Evolutionary conservation across 805 yeast genomes (phyloP), one percentile per base, ranked within the genome.

Genomic region (Candida easanensis): DNA sequence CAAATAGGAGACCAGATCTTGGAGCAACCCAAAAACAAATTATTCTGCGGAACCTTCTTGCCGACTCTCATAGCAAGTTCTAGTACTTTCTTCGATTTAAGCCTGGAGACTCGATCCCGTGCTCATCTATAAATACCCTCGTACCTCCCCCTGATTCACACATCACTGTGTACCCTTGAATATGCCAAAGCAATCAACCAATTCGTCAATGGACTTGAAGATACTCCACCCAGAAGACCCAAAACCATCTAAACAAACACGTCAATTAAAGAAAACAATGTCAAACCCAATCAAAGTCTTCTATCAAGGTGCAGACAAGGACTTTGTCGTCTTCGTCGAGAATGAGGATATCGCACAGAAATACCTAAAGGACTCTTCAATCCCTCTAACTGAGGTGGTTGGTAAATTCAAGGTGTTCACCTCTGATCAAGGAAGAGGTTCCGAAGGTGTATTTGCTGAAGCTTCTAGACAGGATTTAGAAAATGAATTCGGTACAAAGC

Each of bases 381-480:
- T 73, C 26, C 82, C 91, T 18, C 66, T 83, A 44, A 67, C 79
- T 11, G 80, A 77, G 32, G 74, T 84, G 4, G 80, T 85, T 1
- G 81, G 82, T 0, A 69, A 74, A 8, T 85, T 76, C 68, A 76
- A 82, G 54, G 72, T 88, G n/a, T 88, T 73, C 58, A 70, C 76
- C 18, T 76, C 78, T 43, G 73, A 73, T 47, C 70, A 69, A 19
- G 84, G 86, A 36, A 67, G 66, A 32, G 96, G 95, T 25, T 66
- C 79, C 4, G 85, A 79, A 53, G 96, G 96, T 44, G 71, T 74
- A 8, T 60, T 84, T 20, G 86, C 82, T 39, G 81, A 77, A 54
- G 95, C 91, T 2, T 82, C 91, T 7, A 74, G 77, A 43, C 66
- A 70, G 16, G 84, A 81, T 46, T 60, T 88, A 31, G 73, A 71